Evolutionary conservation across 768 basidiomycete species (phyloP).

Genomic region (Russula ochroleuca): DNA sequence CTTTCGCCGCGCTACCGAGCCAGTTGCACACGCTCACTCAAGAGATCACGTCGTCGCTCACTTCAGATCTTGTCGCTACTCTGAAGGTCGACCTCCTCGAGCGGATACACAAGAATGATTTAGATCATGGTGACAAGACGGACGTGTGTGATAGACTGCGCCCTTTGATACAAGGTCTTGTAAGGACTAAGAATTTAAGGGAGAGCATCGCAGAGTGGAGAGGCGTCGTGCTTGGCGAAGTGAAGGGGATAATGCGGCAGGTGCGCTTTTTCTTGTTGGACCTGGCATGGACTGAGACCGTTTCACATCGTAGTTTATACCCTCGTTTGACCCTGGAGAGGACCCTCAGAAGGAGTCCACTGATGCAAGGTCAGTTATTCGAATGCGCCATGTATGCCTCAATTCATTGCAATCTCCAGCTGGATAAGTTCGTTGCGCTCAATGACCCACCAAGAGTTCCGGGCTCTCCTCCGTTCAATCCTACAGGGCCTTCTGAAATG

Average conservation of each 20-base stretch:
- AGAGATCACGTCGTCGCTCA: conserved; percentile 73
- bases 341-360: conserved; percentile 36
- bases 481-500: no score
- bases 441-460: no score
- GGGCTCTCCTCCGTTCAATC: no score
- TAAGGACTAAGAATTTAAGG: conserved; percentile 64
- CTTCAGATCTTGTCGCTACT: conserved; percentile 70
- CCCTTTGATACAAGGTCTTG: conserved; percentile 71
- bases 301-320: conserved; percentile 46
- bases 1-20: conserved; percentile 70
- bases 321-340: conserved; percentile 54
- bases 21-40: conserved; percentile 67
- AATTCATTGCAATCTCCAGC: conserved; percentile 25
- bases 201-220: conserved; percentile 68
- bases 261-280: conserved; percentile 40
- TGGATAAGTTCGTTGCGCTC: no score
- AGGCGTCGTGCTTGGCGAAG: conserved; percentile 58
- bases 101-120: conserved; percentile 36
- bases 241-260: conserved; percentile 53
- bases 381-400: neutral
- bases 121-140: conserved; percentile 1
- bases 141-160: conserved; percentile 57
- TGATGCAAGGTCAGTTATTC: conserved; percentile 14
- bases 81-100: conserved; percentile 62
- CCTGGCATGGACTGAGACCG: neutral